Conservation (phyloP, 1,139 yeast species). For the Suhomyces bolitotheri region DNA sequence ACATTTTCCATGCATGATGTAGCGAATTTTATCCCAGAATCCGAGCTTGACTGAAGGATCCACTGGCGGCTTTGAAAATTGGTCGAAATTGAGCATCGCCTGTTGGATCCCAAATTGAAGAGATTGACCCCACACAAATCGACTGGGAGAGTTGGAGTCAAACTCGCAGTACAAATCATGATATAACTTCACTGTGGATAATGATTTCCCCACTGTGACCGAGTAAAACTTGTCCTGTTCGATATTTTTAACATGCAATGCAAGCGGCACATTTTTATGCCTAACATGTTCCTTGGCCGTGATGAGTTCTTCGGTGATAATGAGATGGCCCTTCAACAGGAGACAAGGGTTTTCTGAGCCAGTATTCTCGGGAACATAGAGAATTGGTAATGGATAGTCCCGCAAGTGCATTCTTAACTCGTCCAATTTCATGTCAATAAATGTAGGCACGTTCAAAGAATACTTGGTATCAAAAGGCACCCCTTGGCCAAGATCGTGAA, state of each 20-base stretch:
- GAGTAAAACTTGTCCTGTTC: conserved; percentile 49
- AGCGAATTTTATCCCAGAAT: conserved; percentile 58
- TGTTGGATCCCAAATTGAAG: conserved; percentile 85
- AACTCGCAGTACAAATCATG: conserved; percentile 60
- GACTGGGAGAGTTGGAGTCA: conserved; percentile 58
- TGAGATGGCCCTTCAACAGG: conserved; percentile 47
- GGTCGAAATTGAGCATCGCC: conserved; percentile 75
- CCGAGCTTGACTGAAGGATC: conserved; percentile 60
- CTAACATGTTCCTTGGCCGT: conserved; percentile 51
- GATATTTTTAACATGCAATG: conserved; percentile 34
- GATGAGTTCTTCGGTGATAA: conserved; percentile 49
- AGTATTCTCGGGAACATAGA: conserved; percentile 36
- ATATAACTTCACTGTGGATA: conserved; percentile 73
- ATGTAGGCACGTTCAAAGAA: conserved; percentile 68
- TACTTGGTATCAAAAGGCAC: conserved; percentile 70
- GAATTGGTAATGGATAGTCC: conserved; percentile 68
- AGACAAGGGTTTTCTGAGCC: conserved; percentile 25
- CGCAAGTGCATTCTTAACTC: conserved; percentile 59
- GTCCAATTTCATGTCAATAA: conserved; percentile 46
- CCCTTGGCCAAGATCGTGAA: conserved; percentile 78
- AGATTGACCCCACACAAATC: conserved; percentile 84
- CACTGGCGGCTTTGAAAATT: conserved; percentile 79
- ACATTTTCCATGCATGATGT: conserved; percentile 51
- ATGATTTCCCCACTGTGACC: conserved; percentile 70
- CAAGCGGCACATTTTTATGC: conserved; percentile 62